phyloP scores from a whole-genome alignment of 176 grass and related monocot genomes.

The Avena insularis region DNA sequence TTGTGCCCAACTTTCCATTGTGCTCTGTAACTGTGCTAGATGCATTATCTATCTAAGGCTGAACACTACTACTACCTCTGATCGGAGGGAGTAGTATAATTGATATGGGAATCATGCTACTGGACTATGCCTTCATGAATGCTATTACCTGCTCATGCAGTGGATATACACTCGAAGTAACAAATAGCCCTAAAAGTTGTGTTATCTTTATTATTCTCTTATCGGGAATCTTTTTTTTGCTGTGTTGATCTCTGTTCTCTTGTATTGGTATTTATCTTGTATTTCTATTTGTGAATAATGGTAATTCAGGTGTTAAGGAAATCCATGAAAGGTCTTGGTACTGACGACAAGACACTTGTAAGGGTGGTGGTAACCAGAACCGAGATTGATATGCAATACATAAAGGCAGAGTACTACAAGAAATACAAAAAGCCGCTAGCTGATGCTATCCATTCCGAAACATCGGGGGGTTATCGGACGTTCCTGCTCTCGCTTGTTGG shows the following conservation, averaged over 20 bases:
- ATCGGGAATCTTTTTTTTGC: background rate
- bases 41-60: constrained; percentile 4
- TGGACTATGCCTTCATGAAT: constrained; percentile 5
- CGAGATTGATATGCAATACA: constrained; percentile 99
- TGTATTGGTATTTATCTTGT: constrained; percentile 7
- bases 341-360: constrained; percentile 78
- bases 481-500: constrained; percentile 94
- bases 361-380: constrained; percentile 82
- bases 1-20: background rate
- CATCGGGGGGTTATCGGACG: constrained; percentile 78
- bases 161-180: background rate
- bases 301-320: constrained; percentile 77
- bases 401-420: constrained; percentile 83
- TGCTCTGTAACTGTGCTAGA: background rate
- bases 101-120: constrained; percentile 5
- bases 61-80: background rate
- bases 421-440: constrained; percentile 75
- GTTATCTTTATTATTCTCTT: constrained; percentile 12
- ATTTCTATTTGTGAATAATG: constrained; percentile 9
- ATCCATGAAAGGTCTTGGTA: constrained; percentile 93
- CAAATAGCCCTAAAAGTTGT: background rate
- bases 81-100: background rate
- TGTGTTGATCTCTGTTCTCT: background rate
- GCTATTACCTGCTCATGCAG: background rate
- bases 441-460: constrained; percentile 88